Evolutionary conservation across 805 yeast genomes (phyloP), one percentile per base, ranked within the genome.

Genomic region (Starmera dryadoides): DNA sequence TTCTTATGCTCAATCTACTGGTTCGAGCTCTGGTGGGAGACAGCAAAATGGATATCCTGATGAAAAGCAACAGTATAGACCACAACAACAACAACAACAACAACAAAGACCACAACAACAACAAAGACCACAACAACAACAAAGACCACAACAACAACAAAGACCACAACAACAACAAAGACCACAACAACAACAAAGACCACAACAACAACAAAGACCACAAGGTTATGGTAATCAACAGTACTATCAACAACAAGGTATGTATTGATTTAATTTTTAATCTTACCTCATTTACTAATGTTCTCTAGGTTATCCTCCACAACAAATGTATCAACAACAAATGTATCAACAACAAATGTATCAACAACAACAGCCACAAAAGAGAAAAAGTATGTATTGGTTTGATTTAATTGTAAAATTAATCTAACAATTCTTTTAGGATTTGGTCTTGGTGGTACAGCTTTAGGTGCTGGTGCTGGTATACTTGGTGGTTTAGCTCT

Each of bases 331-430:
- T 16, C 11, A 10, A 10, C 56, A 49, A 29, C 69, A 64, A 38
- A 31, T 35, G 17, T 46, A 37, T n/a, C 53, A 43, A 33, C 48
- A 45, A 5, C 32, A 28, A 36, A 36, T 42, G 11, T 46, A 42
- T 16, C 11, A 10, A 10, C 56, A 49, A 29, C 69, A 64, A 38
- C 65, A 58, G 11, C 32, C 42, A 37, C 59, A 53, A 34, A 45
- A 46, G 33, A 58, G 44, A 28, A 67, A 57, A 23, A 63, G 58
- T 66, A 44, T 77, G 46, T 72, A 34, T 47, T 76, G 43, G 55
- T 57, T 33, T 56, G 56, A 33, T 55, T 39, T 42, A 39, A 40
- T 33, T 42, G 39, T 20, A 53, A 44, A 37, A 58, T 40, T 49
- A 53, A 40, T 53, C 33, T 19, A 14, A 39, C 38, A 4, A 20